Conservation (phyloP, 2,329 filamentous ascomycete species). For the Chrysoporthe puriensis region DNA sequence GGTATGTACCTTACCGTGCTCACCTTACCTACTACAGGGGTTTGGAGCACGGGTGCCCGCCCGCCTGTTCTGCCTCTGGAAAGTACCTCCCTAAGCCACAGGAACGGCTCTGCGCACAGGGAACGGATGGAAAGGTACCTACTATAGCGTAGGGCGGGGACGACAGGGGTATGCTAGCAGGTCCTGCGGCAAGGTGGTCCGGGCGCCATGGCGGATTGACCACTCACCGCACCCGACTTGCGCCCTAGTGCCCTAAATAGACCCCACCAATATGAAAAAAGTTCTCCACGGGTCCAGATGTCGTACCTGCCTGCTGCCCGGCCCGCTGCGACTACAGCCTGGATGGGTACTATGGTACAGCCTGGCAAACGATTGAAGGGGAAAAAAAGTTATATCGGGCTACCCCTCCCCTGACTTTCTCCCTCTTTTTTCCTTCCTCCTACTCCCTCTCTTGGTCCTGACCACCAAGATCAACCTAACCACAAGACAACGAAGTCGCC, state of each 20-base stretch:
- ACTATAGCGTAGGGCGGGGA: no score
- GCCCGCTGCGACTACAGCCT: constrained; percentile 2
- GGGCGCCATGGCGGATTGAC: constrained; percentile 4
- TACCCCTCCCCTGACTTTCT: constrained; percentile 30
- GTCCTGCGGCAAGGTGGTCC: neutral
- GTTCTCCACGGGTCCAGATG: constrained; percentile 22
- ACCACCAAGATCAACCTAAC: constrained; percentile 40
- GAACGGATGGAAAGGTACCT: constrained; percentile 1
- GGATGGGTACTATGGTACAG: neutral
- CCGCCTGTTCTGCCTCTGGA: neutral
- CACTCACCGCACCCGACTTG: constrained; percentile 16
- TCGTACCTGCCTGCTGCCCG: constrained; percentile 12
- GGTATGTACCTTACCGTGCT: neutral
- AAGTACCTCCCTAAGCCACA: neutral
- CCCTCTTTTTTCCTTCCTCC: constrained; percentile 36
- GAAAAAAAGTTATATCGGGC: constrained; percentile 9
- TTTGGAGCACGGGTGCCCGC: neutral
- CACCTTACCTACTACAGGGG: neutral
- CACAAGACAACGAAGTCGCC: constrained; percentile 70
- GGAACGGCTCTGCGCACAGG: neutral
- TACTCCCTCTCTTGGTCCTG: constrained; percentile 39
- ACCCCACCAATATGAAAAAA: constrained; percentile 21
- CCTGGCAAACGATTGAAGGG: neutral
- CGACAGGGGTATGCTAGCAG: neutral
- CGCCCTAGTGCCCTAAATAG: neutral